These are phyloP conservation scores for Parastagonospora avenae DNA, from an alignment of 2,329 filamentous ascomycete genomes.

Conservation along the genomic window DNA sequence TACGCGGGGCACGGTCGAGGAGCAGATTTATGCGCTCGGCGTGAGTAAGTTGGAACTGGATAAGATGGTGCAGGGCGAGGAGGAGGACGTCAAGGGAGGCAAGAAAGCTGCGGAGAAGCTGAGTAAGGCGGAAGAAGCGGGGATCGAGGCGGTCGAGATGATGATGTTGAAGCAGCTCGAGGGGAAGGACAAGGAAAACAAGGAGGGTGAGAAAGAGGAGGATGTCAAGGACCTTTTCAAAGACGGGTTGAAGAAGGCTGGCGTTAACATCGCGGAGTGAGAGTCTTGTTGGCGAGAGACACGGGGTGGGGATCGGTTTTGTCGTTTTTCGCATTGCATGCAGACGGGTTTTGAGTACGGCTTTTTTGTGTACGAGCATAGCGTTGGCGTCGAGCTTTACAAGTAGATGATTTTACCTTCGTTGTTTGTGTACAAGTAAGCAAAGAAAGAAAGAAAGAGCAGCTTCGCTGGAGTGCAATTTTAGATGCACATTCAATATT, in stretches of 20 bases:
- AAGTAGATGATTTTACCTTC: not conserved
- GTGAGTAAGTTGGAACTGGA: conserved; percentile 93
- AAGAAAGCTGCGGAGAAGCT: conserved; percentile 38
- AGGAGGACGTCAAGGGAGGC: conserved; percentile 46
- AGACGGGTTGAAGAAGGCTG: conserved; percentile 48
- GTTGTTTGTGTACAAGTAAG: not conserved
- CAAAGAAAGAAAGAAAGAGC: not conserved
- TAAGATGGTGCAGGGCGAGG: conserved; percentile 69
- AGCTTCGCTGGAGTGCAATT: too few relatives aligned
- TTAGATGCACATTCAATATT: too few relatives aligned
- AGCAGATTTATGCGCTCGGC: conserved; percentile 88
- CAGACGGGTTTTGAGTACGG: not conserved
- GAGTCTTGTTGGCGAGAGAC: not conserved
- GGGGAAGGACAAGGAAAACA: conserved; percentile 3
- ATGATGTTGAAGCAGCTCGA: conserved; percentile 47
- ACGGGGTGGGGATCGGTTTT: not conserved
- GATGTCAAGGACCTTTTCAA: conserved; percentile 52
- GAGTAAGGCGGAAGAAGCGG: conserved; percentile 41
- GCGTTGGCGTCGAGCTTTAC: conserved; percentile 2
- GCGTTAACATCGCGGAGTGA: conserved; percentile 41
- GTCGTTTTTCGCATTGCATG: not conserved
- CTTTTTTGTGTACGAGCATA: not conserved
- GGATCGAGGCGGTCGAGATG: conserved; percentile 44
- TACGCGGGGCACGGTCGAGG: conserved; percentile 81
- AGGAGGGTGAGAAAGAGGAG: conserved; percentile 4